phyloP scores from a whole-genome alignment of 108 stramenopile species.

The Cyclotella choctawhatcheeana region DNA sequence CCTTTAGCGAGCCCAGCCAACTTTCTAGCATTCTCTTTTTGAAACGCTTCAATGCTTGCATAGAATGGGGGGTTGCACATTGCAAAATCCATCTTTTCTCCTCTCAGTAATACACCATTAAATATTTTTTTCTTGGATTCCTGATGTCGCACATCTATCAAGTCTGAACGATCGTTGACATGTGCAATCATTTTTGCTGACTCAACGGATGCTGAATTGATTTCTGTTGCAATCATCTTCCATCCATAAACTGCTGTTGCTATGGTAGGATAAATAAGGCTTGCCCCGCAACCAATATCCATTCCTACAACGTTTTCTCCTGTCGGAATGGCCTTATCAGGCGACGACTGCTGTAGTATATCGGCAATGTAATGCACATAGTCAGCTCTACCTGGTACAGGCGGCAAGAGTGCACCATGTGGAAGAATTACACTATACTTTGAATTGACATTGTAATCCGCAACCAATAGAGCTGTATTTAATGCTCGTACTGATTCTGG shows the following conservation, averaged over 20 bases:
- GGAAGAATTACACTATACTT: slow-evolving; percentile 1
- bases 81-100: slow-evolving; percentile 16
- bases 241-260: slow-evolving; percentile 12
- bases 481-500: slow-evolving; percentile 17
- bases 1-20: slow-evolving; percentile 5
- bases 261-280: slow-evolving; percentile 22
- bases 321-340: not conserved
- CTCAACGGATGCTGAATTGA: not conserved
- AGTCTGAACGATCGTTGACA: slow-evolving; percentile 2
- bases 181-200: slow-evolving; percentile 1
- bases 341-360: not conserved
- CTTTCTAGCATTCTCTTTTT: slow-evolving; percentile 1
- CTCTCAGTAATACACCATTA: slow-evolving; percentile 8
- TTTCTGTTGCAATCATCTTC: slow-evolving; percentile 10
- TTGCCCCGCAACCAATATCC: slow-evolving; percentile 23
- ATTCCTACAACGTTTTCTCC: slow-evolving; percentile 12
- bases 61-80: slow-evolving; percentile 34
- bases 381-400: slow-evolving; percentile 25
- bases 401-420: slow-evolving; percentile 14
- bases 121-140: not conserved
- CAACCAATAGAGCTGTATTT: slow-evolving; percentile 21
- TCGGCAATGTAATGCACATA: slow-evolving; percentile 28
- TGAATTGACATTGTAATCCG: slow-evolving; percentile 12
- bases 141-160: slow-evolving; percentile 10
- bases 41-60: not conserved